Evolutionary conservation across 2,329 filamentous ascomycete genomes (phyloP), one percentile per base, ranked within the genome.

Genomic region (Aureobasidium pullulans): DNA sequence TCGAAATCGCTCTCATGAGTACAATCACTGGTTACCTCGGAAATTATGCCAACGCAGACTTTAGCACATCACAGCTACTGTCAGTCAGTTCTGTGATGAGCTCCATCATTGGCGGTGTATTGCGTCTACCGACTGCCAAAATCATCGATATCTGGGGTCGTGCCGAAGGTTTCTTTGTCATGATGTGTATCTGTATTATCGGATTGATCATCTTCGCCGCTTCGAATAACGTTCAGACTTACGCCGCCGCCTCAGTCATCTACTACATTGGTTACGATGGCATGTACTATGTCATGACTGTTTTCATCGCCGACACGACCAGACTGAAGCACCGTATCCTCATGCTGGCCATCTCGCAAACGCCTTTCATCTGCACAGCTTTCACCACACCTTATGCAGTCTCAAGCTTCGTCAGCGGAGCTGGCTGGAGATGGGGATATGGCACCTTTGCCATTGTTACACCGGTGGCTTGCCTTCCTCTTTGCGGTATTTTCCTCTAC

Each of bases 1-100:
- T 73, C 64, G 70, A 72, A 66, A 64, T 72, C 9, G 70, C 71
- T 6, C 68, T 73, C 60, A 68, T 71, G 57, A 64, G 64, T 6
- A 64, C 66, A 11, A 67, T 71, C 32, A 68, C 66, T 53, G 61
- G 50, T 4, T 57, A 57, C 6, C 64, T 70, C 37, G 68, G 67
- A 36, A 52, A 65, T 48, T 64, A 66, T 23, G 70, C 69, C 32
- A 72, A 70, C 48, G 64, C 68, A 19, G 59, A 50, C 57, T 72
- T 72, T 61, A 28, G 37, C 15, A 60, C 61, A 1, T 68, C 70
- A 1, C 69, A 70, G 6, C 63, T 65, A 15, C 44, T 60, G 10
- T 58, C 42, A 19, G 61, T 49, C 49, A 61, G 56, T 6, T 52
- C 39, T 19, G 64, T 62, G 5, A 47, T 66, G 36, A 37, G 58